These are phyloP conservation scores for Mallotus nudiflorus DNA, from an alignment of 345 rosid genomes.

Conservation along the genomic window DNA sequence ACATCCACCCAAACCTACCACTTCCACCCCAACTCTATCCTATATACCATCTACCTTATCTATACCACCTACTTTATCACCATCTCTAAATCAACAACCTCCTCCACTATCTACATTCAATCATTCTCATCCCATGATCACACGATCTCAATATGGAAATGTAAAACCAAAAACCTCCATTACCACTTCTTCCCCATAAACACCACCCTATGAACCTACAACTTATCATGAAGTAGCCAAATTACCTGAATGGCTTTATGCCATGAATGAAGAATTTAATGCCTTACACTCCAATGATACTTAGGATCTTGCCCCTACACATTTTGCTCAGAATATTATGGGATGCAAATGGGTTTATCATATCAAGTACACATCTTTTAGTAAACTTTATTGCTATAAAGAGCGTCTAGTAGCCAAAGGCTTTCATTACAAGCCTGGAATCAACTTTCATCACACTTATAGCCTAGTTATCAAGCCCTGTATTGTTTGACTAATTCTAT, in stretches of 20 bases:
- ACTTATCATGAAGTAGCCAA: background rate
- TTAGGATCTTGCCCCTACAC: no score
- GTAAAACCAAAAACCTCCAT: background rate
- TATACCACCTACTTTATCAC: background rate
- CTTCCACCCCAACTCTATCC: background rate
- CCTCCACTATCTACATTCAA: background rate
- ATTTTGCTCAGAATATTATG: no score
- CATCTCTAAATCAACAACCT: background rate
- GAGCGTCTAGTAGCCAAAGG: background rate
- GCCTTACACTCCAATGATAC: no score
- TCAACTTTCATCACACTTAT: background rate
- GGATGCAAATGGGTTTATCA: no score
- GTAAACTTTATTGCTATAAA: background rate
- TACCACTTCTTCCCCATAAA: background rate
- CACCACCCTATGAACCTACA: background rate
- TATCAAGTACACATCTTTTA: background rate
- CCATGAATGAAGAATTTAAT: no score
- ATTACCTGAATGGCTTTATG: background rate
- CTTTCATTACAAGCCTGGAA: background rate
- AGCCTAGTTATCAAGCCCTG: no score
- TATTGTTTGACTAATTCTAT: background rate
- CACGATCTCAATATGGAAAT: background rate
- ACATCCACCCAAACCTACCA: no score
- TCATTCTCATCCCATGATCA: background rate
- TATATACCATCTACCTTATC: background rate